Evolutionary conservation across 208 protist genomes (phyloP).

Genomic region (Acanthamoeba castellanii): DNA sequence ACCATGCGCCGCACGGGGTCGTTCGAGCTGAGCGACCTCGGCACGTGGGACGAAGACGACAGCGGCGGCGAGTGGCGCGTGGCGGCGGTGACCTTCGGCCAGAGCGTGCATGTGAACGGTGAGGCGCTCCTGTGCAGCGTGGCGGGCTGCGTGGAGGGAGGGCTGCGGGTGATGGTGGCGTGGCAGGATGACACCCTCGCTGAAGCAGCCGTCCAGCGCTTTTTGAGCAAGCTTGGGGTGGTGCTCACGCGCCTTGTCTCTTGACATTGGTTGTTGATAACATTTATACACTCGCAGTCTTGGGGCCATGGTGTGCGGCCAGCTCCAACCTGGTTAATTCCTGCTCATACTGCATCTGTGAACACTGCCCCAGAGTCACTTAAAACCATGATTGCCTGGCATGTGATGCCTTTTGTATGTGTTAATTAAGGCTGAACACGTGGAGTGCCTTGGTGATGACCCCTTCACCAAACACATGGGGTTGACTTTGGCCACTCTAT

Average conservation of each 20-base stretch:
- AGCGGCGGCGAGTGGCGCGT: background rate
- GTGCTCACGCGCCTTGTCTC: background rate
- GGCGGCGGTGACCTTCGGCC: background rate
- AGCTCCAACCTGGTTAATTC: no score
- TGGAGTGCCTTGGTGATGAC: no score
- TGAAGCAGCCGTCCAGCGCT: background rate
- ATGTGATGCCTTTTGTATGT: no score
- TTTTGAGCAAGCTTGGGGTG: background rate
- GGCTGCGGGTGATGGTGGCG: background rate
- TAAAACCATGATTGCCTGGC: no score
- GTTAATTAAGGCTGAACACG: no score
- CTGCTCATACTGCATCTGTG: no score
- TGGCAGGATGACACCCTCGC: conserved; percentile 9
- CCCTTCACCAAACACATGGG: no score
- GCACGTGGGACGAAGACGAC: background rate
- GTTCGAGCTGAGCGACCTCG: conserved; percentile 36
- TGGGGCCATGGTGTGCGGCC: no score
- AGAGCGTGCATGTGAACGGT: conserved; percentile 37
- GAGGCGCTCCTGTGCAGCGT: conserved; percentile 43
- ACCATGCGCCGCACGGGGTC: conserved; percentile 14
- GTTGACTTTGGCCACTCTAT: no score
- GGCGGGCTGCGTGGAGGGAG: background rate
- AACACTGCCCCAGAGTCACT: no score
- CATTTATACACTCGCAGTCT: no score
- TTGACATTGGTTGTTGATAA: no score